Evolutionary conservation across 257 asterid genomes (phyloP), one percentile per base, ranked within the genome.

Genomic region (Solanum arcanum): DNA sequence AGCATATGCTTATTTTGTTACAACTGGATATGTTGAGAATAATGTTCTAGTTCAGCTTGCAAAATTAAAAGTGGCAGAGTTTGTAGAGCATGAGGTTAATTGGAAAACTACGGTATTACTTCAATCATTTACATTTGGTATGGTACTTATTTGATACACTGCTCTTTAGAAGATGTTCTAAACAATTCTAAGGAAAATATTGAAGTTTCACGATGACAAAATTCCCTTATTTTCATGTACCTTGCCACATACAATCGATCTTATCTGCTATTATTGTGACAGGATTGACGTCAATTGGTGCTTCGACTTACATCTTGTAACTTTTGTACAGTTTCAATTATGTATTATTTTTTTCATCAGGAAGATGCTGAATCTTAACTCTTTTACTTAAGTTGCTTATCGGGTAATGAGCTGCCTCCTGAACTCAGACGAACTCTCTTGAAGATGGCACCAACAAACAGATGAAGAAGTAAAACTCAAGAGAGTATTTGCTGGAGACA

Each of bases 391-490:
- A 15, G 44, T 47, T 21, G 18, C 69, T 80, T 31, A 42, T 83
- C 90, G 95, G 98, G 96, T 44, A 95, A 93, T 81, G 96, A 93
- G 93, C 97, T 95, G 66, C 98, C 98, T 56, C 20, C 89, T 69
- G 98, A 93, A 87, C 92, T 95, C 88, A 35, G 90, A 88, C 95
- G 90, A 85, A 93, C 94, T 56, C 88, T 95, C 88, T 88, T 95
- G 88, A 94, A 90, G 90, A 92, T 94, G 98, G 94, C 95, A 16
- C 98, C 98, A 14, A 94, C 98, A 12, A 12, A 39, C 94, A 13
- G 99, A 96, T 1, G 99, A 95, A 91, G 99, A 96, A 91, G 89
- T 96, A 83, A 96, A 94, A 89, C 98, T 96, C 60, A 91, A 33
- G 35, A 33, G 99, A 86, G 86, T 95, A 90, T 96, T 87, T 85